Conservation (phyloP, 2,329 filamentous ascomycete species). For the Talaromyces sp. region DNA sequence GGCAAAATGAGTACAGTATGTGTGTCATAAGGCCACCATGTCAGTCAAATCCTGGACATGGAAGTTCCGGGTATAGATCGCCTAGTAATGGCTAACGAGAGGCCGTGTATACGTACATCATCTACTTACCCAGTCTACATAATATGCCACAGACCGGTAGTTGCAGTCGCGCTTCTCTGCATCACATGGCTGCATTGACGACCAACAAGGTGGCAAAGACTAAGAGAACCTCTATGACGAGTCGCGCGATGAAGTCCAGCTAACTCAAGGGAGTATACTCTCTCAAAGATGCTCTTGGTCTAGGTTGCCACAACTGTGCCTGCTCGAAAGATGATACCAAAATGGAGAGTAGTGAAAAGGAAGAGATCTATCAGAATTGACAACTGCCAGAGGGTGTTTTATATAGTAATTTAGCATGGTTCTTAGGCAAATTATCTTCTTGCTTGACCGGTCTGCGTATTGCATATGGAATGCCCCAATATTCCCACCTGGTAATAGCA, state of each 20-base stretch:
- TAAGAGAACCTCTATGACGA: constrained; percentile 6
- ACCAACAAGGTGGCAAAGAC: constrained; percentile 8
- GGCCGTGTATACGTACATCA: not conserved
- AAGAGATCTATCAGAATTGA: not conserved
- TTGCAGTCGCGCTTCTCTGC: not conserved
- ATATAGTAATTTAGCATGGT: not conserved
- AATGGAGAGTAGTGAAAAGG: not conserved
- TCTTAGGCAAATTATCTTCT: not conserved
- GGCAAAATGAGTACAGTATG: constrained; percentile 84
- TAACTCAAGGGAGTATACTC: not conserved
- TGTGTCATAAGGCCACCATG: constrained; percentile 73
- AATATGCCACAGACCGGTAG: constrained; percentile 41
- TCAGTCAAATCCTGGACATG: constrained; percentile 75
- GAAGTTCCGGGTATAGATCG: constrained; percentile 81
- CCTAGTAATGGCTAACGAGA: constrained; percentile 42
- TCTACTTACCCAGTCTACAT: constrained; percentile 44
- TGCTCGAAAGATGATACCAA: not conserved
- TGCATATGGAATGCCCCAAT: not conserved
- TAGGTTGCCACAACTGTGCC: not conserved
- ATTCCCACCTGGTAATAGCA: not conserved
- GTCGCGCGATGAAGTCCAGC: constrained; percentile 4
- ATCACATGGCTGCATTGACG: not conserved
- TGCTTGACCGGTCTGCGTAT: not conserved
- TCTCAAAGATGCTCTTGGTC: not conserved
- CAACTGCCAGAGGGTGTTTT: not conserved